Evolutionary conservation across 805 yeast species (phyloP), one percentile per base, ranked within the genome.

Genomic region (Metschnikowia lunata): DNA sequence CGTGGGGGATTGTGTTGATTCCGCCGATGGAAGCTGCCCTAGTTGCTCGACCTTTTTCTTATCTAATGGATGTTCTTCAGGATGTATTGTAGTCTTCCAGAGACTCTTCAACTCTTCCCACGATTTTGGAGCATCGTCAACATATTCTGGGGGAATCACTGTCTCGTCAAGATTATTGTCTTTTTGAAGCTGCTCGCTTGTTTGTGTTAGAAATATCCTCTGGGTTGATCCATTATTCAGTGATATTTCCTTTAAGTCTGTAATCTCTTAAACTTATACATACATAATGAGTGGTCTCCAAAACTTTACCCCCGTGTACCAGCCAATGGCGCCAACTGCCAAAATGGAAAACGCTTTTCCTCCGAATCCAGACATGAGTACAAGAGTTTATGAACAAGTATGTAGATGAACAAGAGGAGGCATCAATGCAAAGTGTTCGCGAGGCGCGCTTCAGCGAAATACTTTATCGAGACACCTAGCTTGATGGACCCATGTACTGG

Each of bases 241-340:
- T 18, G 23, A 18, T 3, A 18, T 18, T 18, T 18, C 23, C 4
- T 3, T 5, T 5, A 18, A 18, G 23, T 18, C 18, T 7, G 14
- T 9, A 5, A 18, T 26, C 23, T 18, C 10, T n/a, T 18, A 14
- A 9, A 33, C 26, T 10, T 14, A 23, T 39, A 75, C 83, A 56
- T 69, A 77, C 82, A 85, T 74, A 3, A 85, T 75, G 13, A 85
- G 60, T 2, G 95, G 95, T 53, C 82, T 82, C 69, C 87, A 85
- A 63, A 85, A 85, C 57, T 75, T 78, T 44, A 79, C 63, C 3
- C 86, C 87, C 14, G 71, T 60, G 45, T 70, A 70, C 71, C 72
- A 69, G 43, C 72, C 63, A 30, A 67, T 41, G 26, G 55, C 63
- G n/a, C 58, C 55, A 5, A 55, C 58, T 14, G 55, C 52, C 31